These are phyloP conservation scores for Jackrogersella multiformis DNA, from an alignment of 495 filamentous ascomycete species.

Conservation along the genomic window DNA sequence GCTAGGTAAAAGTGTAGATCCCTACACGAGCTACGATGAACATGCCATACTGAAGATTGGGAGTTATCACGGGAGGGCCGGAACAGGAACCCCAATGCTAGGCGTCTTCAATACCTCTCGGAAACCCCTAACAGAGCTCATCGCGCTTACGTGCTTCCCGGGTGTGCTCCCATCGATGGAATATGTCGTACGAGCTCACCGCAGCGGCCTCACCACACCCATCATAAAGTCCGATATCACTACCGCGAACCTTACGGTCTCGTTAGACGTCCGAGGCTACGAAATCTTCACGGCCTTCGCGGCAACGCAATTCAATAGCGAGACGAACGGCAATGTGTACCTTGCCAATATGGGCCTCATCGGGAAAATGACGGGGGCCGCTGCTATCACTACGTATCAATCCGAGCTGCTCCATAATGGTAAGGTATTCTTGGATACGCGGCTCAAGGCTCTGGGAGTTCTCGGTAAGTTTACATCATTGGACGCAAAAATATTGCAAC, in stretches of 20 bases:
- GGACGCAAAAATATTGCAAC: background rate
- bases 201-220: slow-evolving; percentile 68
- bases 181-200: slow-evolving; percentile 79
- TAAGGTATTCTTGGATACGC: slow-evolving; percentile 67
- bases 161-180: slow-evolving; percentile 63
- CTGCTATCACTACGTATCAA: slow-evolving; percentile 72
- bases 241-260: slow-evolving; percentile 63
- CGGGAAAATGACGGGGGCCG: slow-evolving; percentile 89
- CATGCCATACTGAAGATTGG: slow-evolving; percentile 78
- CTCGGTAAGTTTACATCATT: slow-evolving; percentile 64
- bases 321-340: slow-evolving; percentile 48
- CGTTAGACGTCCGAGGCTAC: slow-evolving; percentile 71
- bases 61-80: slow-evolving; percentile 70
- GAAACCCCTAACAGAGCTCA: slow-evolving; percentile 66
- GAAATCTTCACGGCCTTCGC: slow-evolving; percentile 85
- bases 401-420: slow-evolving; percentile 67
- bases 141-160: slow-evolving; percentile 75
- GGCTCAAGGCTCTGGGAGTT: slow-evolving; percentile 81
- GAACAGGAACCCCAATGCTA: slow-evolving; percentile 76
- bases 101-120: slow-evolving; percentile 84
- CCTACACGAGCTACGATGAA: slow-evolving; percentile 79
- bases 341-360: slow-evolving; percentile 82
- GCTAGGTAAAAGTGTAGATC: slow-evolving; percentile 72
- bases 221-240: slow-evolving; percentile 53
- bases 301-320: slow-evolving; percentile 61